Base-by-base conservation (phyloP, 2,329 filamentous ascomycete species). In the Penicillium brevicompactum region DNA sequence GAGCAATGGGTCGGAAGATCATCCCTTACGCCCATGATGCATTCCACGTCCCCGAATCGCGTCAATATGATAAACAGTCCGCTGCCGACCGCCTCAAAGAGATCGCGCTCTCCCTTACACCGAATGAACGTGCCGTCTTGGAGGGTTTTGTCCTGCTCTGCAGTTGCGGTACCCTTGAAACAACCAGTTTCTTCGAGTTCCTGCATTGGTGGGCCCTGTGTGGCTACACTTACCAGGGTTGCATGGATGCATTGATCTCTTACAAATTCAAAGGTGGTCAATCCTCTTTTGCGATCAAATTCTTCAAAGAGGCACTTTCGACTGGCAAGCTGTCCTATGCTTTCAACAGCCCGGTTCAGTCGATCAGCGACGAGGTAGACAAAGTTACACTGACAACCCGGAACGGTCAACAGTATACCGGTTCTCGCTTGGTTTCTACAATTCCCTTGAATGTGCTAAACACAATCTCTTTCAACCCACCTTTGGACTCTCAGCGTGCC, bases 191-290 rank as follows among this genome's bases (percentile, higher is more conserved):
- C 54, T 75, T 76, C 46, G 78, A 82, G 50, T 75, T 81, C 31
- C 63, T 82, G 16, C 78, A 78, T 53, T 80, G 78, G 78, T 81
- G 73, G 78, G 79, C 74, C 8, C 64, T 78, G 1, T 70, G 69
- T 50, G 77, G 71, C 27, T 78, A 78, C 61, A 72, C 67, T 5
- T 79, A 75, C 49, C 62, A 67, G 14, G 74, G 72, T 1, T 76
- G 72, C 38, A 67, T 77, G 24, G 70, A 76, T 27, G 68, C 70
- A n/a, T 63, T 76, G 2, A 71, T 76, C 37, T 73, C 71, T 18
- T 79, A 75, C 62, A 79, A 80, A 59, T 74, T 76, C 58, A 69
- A 66, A 11, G 66, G 66, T 0, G 79, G 79, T 0, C 79, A 82
- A 58, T 79, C 76, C 0, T 73, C 67, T 27, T 79, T 82, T 55